These are phyloP conservation scores for Syzygium oleosum DNA, from an alignment of 345 rosid species.

Conservation along the genomic window DNA sequence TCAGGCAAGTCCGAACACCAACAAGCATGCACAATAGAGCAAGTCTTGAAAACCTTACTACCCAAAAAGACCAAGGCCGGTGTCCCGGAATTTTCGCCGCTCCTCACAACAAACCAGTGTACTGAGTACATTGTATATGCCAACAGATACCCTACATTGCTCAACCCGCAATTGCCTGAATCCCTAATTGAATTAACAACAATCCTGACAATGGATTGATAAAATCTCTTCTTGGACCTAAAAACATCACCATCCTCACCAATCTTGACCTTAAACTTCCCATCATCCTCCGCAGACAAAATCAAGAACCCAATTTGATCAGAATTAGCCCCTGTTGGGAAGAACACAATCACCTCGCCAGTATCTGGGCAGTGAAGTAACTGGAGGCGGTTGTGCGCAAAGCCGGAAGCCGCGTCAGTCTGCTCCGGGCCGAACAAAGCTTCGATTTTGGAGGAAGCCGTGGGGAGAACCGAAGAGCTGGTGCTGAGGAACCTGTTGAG, in stretches of 20 bases:
- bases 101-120: slow-evolving; percentile 46
- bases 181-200: slow-evolving; percentile 28
- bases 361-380: slow-evolving; percentile 27
- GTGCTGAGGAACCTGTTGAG: slow-evolving; percentile 35
- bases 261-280: slow-evolving; percentile 18
- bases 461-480: slow-evolving; percentile 22
- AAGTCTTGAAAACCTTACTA: slow-evolving; percentile 32
- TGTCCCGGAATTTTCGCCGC: background rate
- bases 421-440: slow-evolving; percentile 7
- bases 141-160: slow-evolving; percentile 43
- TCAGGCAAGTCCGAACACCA: slow-evolving; percentile 41
- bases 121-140: slow-evolving; percentile 35
- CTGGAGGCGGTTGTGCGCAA: slow-evolving; percentile 39
- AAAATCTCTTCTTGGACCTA: slow-evolving; percentile 20
- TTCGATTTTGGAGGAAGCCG: slow-evolving; percentile 24
- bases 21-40: slow-evolving; percentile 31
- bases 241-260: slow-evolving; percentile 22
- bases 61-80: slow-evolving; percentile 34
- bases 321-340: slow-evolving; percentile 49
- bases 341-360: slow-evolving; percentile 28
- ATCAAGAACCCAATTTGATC: slow-evolving; percentile 53
- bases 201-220: slow-evolving; percentile 29
- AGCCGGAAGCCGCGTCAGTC: slow-evolving; percentile 5
- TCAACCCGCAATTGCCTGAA: slow-evolving; percentile 1
- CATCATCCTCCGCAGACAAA: slow-evolving; percentile 16